phyloP scores from a whole-genome alignment of 768 basidiomycete species.

The Antrodiella citrinella region DNA sequence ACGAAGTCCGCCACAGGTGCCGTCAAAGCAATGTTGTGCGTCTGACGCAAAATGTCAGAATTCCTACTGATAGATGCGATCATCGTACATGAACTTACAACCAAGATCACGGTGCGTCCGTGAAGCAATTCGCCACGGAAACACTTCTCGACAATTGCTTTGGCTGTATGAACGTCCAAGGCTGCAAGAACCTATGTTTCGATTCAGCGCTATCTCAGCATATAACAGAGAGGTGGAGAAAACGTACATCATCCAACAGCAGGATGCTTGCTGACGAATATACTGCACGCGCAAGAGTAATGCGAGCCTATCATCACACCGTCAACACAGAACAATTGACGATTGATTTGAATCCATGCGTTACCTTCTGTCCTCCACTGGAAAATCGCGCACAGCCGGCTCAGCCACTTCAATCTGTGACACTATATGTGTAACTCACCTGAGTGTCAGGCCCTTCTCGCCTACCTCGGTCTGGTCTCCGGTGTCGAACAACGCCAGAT shows the following conservation, averaged over 20 bases:
- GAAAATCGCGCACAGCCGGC: background rate
- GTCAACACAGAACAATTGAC: background rate
- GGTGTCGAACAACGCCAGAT: slow-evolving; percentile 37
- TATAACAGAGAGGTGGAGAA: too few relatives aligned
- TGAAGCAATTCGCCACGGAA: slow-evolving; percentile 34
- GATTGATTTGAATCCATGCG: background rate
- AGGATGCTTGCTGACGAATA: slow-evolving; percentile 30
- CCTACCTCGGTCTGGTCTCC: slow-evolving; percentile 53
- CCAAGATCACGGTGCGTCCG: slow-evolving; percentile 39
- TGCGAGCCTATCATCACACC: slow-evolving; percentile 22
- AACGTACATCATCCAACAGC: slow-evolving; percentile 30
- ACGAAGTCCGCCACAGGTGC: slow-evolving; percentile 46
- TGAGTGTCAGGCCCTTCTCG: slow-evolving; percentile 42
- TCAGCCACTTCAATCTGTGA: background rate
- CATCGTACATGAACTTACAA: slow-evolving; percentile 23
- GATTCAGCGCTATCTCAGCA: slow-evolving; percentile 1
- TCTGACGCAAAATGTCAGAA: slow-evolving; percentile 21
- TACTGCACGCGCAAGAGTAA: slow-evolving; percentile 36
- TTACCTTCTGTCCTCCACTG: slow-evolving; percentile 35
- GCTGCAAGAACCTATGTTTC: slow-evolving; percentile 30
- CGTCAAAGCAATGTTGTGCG: slow-evolving; percentile 45
- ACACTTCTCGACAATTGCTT: slow-evolving; percentile 39
- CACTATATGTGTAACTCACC: slow-evolving; percentile 23
- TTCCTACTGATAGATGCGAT: background rate
- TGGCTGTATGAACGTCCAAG: slow-evolving; percentile 40